Percentiles rank a stretch among this genome's conserved stretches.
Conservation (phyloP, 441 rosid genomes). For the Arabidopsis hybrid region DNA sequence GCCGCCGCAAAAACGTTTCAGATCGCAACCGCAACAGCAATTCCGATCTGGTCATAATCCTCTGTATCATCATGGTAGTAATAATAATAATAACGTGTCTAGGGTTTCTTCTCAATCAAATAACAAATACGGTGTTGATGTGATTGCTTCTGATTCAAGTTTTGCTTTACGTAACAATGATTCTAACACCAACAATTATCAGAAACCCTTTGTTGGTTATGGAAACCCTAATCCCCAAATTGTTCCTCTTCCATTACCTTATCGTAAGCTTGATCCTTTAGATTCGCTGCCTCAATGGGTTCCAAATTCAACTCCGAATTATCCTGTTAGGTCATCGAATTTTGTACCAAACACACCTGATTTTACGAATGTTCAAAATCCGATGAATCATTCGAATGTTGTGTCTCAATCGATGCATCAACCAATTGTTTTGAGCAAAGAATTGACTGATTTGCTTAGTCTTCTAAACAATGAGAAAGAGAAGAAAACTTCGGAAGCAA, state of each 20-base stretch:
- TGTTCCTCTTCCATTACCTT: constrained; percentile 38
- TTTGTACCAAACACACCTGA: neutral
- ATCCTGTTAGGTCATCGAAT: neutral
- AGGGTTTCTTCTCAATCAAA: constrained; percentile 37
- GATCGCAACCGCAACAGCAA: constrained; percentile 19
- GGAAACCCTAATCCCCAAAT: constrained; percentile 36
- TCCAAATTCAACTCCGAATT: neutral
- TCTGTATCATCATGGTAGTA: constrained; percentile 37
- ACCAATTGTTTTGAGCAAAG: constrained; percentile 31
- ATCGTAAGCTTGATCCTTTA: constrained; percentile 30
- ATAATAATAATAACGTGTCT: constrained; percentile 35
- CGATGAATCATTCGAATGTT: constrained; percentile 26
- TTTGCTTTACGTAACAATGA: constrained; percentile 14
- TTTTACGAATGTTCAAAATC: neutral
- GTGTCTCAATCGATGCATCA: constrained; percentile 12
- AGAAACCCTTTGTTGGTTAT: neutral
- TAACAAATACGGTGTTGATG: constrained; percentile 34
- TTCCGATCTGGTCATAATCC: constrained; percentile 23
- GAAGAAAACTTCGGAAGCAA: neutral
- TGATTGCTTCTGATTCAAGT: constrained; percentile 31
- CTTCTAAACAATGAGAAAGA: constrained; percentile 14
- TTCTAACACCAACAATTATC: constrained; percentile 31
- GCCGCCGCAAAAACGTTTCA: constrained; percentile 39
- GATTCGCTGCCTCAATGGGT: constrained; percentile 44
- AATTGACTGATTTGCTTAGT: constrained; percentile 15